These are phyloP conservation scores for Fusarium heterosporum DNA, from an alignment of 2,329 filamentous ascomycete species.

Conservation along the genomic window DNA sequence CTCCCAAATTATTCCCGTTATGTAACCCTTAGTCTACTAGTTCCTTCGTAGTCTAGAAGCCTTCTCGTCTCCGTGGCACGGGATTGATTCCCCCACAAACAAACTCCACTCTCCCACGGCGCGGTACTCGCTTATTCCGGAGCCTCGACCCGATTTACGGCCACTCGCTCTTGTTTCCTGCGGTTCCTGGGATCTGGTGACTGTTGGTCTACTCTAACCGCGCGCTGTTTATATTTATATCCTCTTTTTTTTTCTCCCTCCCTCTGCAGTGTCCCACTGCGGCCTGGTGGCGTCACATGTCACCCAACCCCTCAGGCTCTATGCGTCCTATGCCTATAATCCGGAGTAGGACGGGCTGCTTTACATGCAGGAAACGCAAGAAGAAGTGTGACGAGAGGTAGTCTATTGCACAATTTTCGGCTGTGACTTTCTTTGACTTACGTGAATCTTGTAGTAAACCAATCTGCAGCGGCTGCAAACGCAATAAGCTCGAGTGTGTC, in stretches of 20 bases:
- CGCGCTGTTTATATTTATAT: neutral
- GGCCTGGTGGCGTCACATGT: neutral
- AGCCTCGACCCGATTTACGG: conserved; percentile 35
- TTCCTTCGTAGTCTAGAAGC: conserved; percentile 20
- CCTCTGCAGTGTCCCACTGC: neutral
- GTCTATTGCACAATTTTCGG: neutral
- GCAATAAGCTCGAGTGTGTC: conserved; percentile 64
- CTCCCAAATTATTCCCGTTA: neutral
- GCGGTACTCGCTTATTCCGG: conserved; percentile 35
- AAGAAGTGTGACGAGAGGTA: conserved; percentile 64
- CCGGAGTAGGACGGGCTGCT: conserved; percentile 56
- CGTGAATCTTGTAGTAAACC: conserved; percentile 54
- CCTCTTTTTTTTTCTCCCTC: neutral
- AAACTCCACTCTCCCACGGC: conserved; percentile 31
- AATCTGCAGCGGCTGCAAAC: conserved; percentile 64
- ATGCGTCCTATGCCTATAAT: conserved; percentile 53
- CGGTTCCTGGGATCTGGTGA: neutral
- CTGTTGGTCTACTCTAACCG: neutral
- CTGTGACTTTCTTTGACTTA: conserved; percentile 5
- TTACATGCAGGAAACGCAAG: conserved; percentile 64
- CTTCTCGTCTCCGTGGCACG: neutral
- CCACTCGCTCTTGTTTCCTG: conserved; percentile 10
- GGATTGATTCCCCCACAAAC: conserved; percentile 36
- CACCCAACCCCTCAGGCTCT: conserved; percentile 20
- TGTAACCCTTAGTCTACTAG: neutral